These are phyloP conservation scores for Aureobasidium sp. DNA, from an alignment of 2,329 filamentous ascomycete species.

Conservation along the genomic window DNA sequence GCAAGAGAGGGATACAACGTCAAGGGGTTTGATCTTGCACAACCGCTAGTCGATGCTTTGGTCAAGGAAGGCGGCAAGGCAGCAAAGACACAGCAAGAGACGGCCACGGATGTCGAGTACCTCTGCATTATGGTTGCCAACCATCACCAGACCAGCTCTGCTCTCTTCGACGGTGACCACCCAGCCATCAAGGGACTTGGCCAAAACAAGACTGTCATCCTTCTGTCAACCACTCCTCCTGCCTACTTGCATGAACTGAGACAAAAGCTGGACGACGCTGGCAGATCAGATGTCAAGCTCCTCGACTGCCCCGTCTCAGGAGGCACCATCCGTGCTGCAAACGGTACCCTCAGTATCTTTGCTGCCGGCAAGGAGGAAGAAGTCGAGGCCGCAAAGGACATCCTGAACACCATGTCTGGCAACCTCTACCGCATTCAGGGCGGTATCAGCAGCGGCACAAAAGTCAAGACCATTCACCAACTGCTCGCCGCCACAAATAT, in stretches of 20 bases:
- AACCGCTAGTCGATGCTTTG: slow-evolving; percentile 60
- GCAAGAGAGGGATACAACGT: slow-evolving; percentile 60
- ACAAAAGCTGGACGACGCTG: slow-evolving; percentile 47
- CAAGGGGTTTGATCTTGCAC: slow-evolving; percentile 65
- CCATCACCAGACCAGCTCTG: slow-evolving; percentile 58
- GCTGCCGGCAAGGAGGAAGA: slow-evolving; percentile 50
- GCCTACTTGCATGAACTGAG: slow-evolving; percentile 57
- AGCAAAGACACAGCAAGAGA: slow-evolving; percentile 53
- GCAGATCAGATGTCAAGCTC: slow-evolving; percentile 56
- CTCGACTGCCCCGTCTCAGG: slow-evolving; percentile 69
- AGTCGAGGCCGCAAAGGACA: slow-evolving; percentile 48
- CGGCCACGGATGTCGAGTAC: slow-evolving; percentile 52
- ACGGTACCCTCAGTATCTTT: slow-evolving; percentile 71
- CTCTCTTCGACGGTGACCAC: slow-evolving; percentile 53
- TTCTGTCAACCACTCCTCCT: slow-evolving; percentile 65
- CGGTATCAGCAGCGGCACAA: slow-evolving; percentile 47
- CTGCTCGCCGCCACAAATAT: slow-evolving; percentile 54
- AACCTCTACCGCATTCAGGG: slow-evolving; percentile 54
- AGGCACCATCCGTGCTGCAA: slow-evolving; percentile 59
- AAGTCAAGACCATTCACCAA: slow-evolving; percentile 53
- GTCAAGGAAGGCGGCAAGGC: slow-evolving; percentile 53
- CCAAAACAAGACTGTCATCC: slow-evolving; percentile 52
- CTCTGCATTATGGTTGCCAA: slow-evolving; percentile 73
- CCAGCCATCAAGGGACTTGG: slow-evolving; percentile 50
- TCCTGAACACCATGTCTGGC: slow-evolving; percentile 59